Base-by-base conservation (phyloP, 2,329 filamentous ascomycete genomes). In the Penicillium sp. region DNA sequence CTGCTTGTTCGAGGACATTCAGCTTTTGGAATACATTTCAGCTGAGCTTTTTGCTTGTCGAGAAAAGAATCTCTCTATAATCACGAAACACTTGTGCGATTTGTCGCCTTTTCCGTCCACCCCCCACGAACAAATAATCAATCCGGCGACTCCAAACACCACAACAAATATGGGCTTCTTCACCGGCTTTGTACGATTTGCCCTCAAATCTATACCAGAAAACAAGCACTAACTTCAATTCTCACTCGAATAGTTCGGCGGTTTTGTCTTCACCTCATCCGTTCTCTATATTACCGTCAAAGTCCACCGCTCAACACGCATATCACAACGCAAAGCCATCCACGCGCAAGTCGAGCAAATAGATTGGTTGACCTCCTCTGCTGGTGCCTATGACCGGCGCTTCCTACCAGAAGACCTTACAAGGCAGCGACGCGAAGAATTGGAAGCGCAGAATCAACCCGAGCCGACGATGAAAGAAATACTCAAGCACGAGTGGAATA, bases 401-500 rank as follows among this genome's bases (percentile, higher is more conserved):
- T 61, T 61, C 39, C 47, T 57, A 13, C 65, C 64, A 29, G 38
- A 57, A 38, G 59, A 67, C 29, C 13, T 50, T 1, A 49, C 50
- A 13, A 55, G 57, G 15, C 51, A 56, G n/a, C 44, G 23, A 1
- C 45, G 53, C 1, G 62, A 65, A 57, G 61, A 62, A 13, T 15
- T 53, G 25, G 29, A 47, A 15, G 23, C 40, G 3, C 50, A 23
- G 5, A 53, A 50, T 10, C 55, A 50, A 41, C 44, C 50, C 29
- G 38, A 49, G n/a, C 79, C 81, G 29, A 80, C 81, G 47, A 76
- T 89, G 49, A 70, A 86, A 53, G 88, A 92, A 70, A 78, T 84
- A 36, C 81, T 87, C 66, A 93, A 93, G 78, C 87, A 90, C 68
- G 80, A 84, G 59, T 93, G 90, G 90, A 93, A 94, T 72, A 75